These are phyloP conservation scores for Lichtheimia ramosa DNA, from an alignment of 371 early-diverging fungal genomes.

Conservation along the genomic window DNA sequence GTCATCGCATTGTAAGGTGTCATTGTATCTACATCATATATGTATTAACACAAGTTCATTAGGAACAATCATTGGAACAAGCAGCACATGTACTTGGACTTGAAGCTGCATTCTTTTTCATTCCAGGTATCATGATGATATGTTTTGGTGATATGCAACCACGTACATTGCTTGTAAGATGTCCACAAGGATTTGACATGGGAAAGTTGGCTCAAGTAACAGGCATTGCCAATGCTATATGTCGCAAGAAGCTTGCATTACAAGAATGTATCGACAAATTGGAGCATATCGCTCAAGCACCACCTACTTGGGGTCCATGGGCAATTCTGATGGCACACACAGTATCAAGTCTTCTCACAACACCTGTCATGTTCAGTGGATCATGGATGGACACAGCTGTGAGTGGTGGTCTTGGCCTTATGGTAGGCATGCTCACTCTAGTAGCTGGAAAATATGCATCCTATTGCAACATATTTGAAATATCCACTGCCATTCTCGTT, in stretches of 20 bases:
- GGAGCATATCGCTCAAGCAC: slow-evolving; percentile 44
- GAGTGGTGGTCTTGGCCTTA: slow-evolving; percentile 52
- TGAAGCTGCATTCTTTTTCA: slow-evolving; percentile 50
- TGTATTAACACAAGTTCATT: not conserved
- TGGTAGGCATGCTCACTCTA: slow-evolving; percentile 55
- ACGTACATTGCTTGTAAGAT: slow-evolving; percentile 59
- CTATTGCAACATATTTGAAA: slow-evolving; percentile 60
- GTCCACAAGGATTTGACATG: slow-evolving; percentile 61
- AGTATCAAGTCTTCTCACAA: slow-evolving; percentile 50
- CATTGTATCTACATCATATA: not conserved
- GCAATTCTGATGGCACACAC: slow-evolving; percentile 53
- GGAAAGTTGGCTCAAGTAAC: slow-evolving; percentile 57
- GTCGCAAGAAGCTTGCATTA: slow-evolving; percentile 34
- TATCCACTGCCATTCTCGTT: slow-evolving; percentile 21
- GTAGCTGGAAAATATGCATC: slow-evolving; percentile 56
- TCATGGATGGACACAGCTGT: slow-evolving; percentile 51
- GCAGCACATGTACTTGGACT: slow-evolving; percentile 52
- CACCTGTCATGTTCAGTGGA: slow-evolving; percentile 63
- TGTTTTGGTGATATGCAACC: slow-evolving; percentile 61
- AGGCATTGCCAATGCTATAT: slow-evolving; percentile 41
- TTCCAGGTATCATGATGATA: slow-evolving; percentile 67
- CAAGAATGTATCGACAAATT: slow-evolving; percentile 40
- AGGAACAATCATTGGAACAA: slow-evolving; percentile 56
- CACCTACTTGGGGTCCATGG: slow-evolving; percentile 50
- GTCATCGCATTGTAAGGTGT: slow-evolving; percentile 64